Percentiles rank a stretch among this genome's conserved stretches.
Conservation (phyloP, 2,329 filamentous ascomycete species). For the Lomentospora prolificans region DNA sequence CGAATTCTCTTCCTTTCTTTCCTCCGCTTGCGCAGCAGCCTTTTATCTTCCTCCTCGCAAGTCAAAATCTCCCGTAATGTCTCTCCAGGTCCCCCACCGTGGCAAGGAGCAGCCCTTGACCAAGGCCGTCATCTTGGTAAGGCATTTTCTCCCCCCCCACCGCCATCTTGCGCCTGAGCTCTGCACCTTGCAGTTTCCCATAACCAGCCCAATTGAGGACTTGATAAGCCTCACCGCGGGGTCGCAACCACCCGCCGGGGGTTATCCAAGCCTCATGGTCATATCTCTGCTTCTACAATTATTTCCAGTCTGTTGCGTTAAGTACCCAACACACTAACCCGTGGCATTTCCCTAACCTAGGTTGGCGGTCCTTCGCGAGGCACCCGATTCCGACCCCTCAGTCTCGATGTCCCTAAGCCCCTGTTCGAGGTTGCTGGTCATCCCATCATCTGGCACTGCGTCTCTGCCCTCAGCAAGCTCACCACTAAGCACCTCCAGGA, state of each 20-base stretch:
- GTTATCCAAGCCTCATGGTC: not conserved
- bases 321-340: not conserved
- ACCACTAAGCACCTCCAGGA: constrained; percentile 73
- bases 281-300: constrained; percentile 11
- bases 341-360: too few species aligned
- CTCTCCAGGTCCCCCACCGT: constrained; percentile 46
- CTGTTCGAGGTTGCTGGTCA: constrained; percentile 98
- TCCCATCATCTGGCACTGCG: constrained; percentile 96
- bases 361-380: constrained; percentile 92
- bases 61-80: constrained; percentile 28
- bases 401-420: constrained; percentile 94
- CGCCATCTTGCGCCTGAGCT: not conserved
- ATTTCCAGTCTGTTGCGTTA: too few species aligned
- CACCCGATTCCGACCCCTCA: constrained; percentile 89
- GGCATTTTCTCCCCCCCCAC: constrained; percentile 11
- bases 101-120: constrained; percentile 52
- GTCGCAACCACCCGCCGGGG: too few species aligned
- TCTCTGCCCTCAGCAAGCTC: constrained; percentile 83
- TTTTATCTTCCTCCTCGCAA: not conserved
- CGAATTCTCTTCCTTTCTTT: constrained; percentile 6
- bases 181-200: constrained; percentile 11
- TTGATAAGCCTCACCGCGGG: too few species aligned
- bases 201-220: too few species aligned
- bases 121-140: constrained; percentile 90
- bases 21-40: not conserved